Evolutionary conservation across 2,329 filamentous ascomycete genomes (phyloP).

Genomic region (Monosporascus sp.): DNA sequence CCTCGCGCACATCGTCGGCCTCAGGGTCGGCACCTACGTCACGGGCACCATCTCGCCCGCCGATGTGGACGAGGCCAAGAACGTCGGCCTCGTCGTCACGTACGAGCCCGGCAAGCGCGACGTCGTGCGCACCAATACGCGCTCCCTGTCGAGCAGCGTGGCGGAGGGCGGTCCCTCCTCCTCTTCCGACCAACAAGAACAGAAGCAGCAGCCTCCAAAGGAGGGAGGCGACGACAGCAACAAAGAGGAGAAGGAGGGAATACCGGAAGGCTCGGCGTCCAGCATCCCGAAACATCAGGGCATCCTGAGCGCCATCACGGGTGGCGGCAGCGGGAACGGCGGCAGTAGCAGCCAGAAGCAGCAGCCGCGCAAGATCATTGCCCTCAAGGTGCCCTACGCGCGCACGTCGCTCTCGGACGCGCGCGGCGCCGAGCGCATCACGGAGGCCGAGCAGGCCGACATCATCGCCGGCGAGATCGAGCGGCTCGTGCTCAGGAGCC

Average conservation of each 20-base stretch:
- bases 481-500: conserved; percentile 51
- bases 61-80: conserved; percentile 71
- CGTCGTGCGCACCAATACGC: conserved; percentile 75
- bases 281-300: conserved; percentile 15
- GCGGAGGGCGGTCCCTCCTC: conserved; percentile 20
- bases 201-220: background rate
- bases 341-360: conserved; percentile 21
- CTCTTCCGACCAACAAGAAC: conserved; percentile 14
- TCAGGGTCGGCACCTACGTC: conserved; percentile 83
- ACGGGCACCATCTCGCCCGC: conserved; percentile 76
- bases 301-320: conserved; percentile 16
- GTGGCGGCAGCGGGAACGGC: conserved; percentile 1
- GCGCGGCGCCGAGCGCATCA: conserved; percentile 39
- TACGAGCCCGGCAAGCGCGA: conserved; percentile 70
- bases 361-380: conserved; percentile 36
- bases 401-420: conserved; percentile 51
- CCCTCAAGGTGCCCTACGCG: conserved; percentile 50
- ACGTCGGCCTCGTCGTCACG: conserved; percentile 76
- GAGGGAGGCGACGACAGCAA: background rate
- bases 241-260: background rate
- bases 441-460: conserved; percentile 51
- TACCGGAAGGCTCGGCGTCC: conserved; percentile 6
- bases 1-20: conserved; percentile 63
- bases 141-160: conserved; percentile 61
- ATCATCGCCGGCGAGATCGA: conserved; percentile 73